phyloP scores from a whole-genome alignment of 306 rosid species.

The Crotalaria pallida region DNA sequence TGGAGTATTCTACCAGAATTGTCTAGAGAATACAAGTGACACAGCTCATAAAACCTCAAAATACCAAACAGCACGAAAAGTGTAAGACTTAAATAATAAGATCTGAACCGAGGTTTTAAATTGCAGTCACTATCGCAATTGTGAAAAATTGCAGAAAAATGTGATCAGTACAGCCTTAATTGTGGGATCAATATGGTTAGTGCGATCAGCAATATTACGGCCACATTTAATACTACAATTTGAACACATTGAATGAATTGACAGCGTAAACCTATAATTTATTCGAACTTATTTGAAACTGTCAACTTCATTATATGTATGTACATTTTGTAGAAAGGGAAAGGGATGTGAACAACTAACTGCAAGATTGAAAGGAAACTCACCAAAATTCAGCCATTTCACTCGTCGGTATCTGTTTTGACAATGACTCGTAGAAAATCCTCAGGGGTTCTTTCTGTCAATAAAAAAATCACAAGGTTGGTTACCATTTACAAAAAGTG shows the following conservation, averaged over 20 bases:
- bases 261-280: neutral
- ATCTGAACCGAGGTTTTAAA: neutral
- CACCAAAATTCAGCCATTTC: conserved; percentile 94
- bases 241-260: neutral
- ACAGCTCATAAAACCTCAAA: neutral
- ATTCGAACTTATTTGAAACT: neutral
- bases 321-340: neutral
- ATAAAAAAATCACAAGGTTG: conserved; percentile 23
- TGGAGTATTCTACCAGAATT: neutral
- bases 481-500: neutral
- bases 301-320: neutral
- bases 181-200: too few species aligned
- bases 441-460: conserved; percentile 91
- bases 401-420: conserved; percentile 82
- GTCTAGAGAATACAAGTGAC: neutral
- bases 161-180: too few species aligned
- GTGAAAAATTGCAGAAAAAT: too few species aligned
- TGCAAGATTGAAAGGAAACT: conserved; percentile 23
- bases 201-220: too few species aligned
- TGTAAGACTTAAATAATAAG: neutral
- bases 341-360: conserved; percentile 4
- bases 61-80: neutral
- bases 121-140: too few species aligned
- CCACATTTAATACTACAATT: neutral
- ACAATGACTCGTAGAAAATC: conserved; percentile 81